These are phyloP conservation scores for Fallopia convolvulus DNA, from an alignment of 148 eudicot genomes.

Conservation along the genomic window DNA sequence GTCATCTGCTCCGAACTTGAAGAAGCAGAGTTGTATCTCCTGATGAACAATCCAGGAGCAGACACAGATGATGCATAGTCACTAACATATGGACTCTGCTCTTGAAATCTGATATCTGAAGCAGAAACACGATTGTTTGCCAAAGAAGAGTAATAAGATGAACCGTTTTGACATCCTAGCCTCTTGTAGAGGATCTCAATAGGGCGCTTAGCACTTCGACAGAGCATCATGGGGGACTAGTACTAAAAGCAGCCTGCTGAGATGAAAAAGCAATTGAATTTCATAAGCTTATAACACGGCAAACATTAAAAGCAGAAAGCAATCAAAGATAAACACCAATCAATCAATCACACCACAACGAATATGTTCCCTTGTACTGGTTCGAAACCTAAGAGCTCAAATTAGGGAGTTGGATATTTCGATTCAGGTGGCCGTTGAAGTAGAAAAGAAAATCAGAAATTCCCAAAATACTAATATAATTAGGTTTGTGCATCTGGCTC, in stretches of 20 bases:
- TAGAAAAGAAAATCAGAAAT: background rate
- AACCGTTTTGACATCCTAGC: constrained; percentile 24
- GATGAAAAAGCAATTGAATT: background rate
- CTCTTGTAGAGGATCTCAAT: constrained; percentile 35
- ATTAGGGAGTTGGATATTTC: background rate
- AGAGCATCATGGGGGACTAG: constrained; percentile 29
- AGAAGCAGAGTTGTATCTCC: constrained; percentile 43
- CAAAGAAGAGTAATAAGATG: constrained; percentile 33
- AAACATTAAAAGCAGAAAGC: background rate
- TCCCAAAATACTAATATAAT: too few species aligned
- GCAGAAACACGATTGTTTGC: constrained; percentile 22
- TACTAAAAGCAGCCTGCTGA: constrained; percentile 2
- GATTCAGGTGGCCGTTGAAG: background rate
- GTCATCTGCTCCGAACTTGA: constrained; percentile 54
- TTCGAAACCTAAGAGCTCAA: background rate
- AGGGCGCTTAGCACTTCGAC: constrained; percentile 41
- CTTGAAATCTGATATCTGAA: constrained; percentile 16
- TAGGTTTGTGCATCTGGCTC: too few species aligned
- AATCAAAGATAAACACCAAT: background rate
- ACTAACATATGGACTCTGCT: constrained; percentile 13
- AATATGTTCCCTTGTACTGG: background rate
- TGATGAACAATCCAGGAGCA: constrained; percentile 27
- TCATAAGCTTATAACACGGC: background rate
- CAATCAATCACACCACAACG: background rate
- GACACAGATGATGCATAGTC: constrained; percentile 22